Evolutionary conservation across 1,284 basidiomycete species (phyloP).

Genomic region (Austropuccinia psidii): DNA sequence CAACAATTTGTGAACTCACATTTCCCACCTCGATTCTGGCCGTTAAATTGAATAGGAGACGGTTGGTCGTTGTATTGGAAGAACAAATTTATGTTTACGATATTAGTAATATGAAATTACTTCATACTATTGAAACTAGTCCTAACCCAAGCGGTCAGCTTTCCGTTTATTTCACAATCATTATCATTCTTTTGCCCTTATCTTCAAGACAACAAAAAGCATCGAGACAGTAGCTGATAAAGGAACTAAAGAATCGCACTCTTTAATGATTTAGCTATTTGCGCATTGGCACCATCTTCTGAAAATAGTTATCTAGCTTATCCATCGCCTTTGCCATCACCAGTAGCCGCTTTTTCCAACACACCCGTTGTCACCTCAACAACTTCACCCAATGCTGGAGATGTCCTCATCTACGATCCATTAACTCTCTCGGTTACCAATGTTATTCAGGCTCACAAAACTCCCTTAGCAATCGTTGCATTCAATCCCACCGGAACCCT

Average conservation of each 20-base stretch:
- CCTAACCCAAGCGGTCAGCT: constrained; percentile 78
- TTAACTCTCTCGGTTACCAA: constrained; percentile 82
- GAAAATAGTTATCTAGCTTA: constrained; percentile 93
- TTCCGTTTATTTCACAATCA: not conserved
- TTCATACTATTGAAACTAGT: constrained; percentile 95
- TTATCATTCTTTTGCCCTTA: not conserved
- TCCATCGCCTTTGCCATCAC: constrained; percentile 82
- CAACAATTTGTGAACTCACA: constrained; percentile 95
- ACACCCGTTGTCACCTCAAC: constrained; percentile 25
- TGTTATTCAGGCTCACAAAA: constrained; percentile 94
- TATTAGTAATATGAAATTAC: constrained; percentile 93
- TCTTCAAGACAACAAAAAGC: not conserved
- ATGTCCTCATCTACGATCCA: constrained; percentile 64
- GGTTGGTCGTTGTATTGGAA: constrained; percentile 89
- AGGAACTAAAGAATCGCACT: not conserved
- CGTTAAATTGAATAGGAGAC: constrained; percentile 93
- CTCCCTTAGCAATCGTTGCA: constrained; percentile 77
- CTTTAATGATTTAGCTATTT: constrained; percentile 62
- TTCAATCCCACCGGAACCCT: constrained; percentile 82
- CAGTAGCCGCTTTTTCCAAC: constrained; percentile 53
- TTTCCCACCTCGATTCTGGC: constrained; percentile 93
- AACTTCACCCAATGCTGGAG: constrained; percentile 38
- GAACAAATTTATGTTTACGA: constrained; percentile 98
- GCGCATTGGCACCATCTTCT: constrained; percentile 88
- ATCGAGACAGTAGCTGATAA: no score